Evolutionary conservation across 257 asterid genomes (phyloP), one percentile per base, ranked within the genome.

Genomic region (Salvia splendens): DNA sequence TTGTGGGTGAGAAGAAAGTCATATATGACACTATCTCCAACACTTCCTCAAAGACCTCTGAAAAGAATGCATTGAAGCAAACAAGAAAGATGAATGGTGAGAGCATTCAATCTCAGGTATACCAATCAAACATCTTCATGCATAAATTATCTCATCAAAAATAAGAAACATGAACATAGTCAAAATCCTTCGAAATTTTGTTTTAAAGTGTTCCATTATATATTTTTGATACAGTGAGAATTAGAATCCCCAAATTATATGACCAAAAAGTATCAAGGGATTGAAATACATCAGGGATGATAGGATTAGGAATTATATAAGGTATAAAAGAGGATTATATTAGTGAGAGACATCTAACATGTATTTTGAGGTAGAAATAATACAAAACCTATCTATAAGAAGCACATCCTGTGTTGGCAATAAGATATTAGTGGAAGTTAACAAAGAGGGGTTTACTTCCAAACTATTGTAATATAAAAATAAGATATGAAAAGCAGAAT

Each of bases 31-130:
- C 96, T 11, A 94, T 94, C 94, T 94, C 99, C 87, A 94, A 71
- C 66, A 94, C 95, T 82, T 94, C 99, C 82, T 94, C 99, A 58
- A 85, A 94, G 38, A 94, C 99, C 91, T 94, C 99, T 94, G 96
- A 80, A 87, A 40, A 71, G 24, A 11, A 52, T 14, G 35, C 61
- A 54, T 56, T 35, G 67, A 35, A 43, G 40, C 10, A 12, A 56
- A 35, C 4, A 48, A 30, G 42, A 41, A 41, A 35, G 74, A 15
- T 3, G 40, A 67, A 2, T 6, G 30, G 42, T 54, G 5, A 67
- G 47, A 24, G 40, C 36, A 33, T 33, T 33, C 36, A 33, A 33
- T 33, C 36, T 33, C 24, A 33, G 45, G 16, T 33, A 32, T 5
- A 10, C 38, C 46, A 15, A 12, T 59, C 42, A 33, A 33, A 33